Evolutionary conservation across 148 eudicot genomes (phyloP).

Genomic region (Hydrangea macrophylla): DNA sequence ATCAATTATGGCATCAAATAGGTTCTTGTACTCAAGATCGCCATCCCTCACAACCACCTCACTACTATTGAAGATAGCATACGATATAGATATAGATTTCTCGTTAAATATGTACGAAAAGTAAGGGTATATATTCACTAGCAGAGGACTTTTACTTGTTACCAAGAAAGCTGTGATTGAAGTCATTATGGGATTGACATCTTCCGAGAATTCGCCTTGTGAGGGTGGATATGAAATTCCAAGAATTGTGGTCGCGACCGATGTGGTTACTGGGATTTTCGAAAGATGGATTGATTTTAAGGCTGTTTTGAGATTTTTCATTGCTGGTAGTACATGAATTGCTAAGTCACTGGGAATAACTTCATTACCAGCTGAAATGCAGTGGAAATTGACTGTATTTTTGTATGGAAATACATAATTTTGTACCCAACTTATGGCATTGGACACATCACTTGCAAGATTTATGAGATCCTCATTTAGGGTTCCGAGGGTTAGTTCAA

Average conservation of each 20-base stretch:
- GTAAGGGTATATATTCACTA: conserved; percentile 23
- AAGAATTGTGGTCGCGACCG: conserved; percentile 6
- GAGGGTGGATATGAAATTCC: conserved; percentile 22
- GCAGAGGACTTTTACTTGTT: conserved; percentile 6
- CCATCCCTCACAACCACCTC: conserved; percentile 15
- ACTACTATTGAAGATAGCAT: conserved; percentile 9
- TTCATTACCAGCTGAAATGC: conserved; percentile 24
- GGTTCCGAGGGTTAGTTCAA: conserved; percentile 21
- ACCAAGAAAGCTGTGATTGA: conserved; percentile 9
- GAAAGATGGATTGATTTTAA: neutral
- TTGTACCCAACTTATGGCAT: conserved; percentile 16
- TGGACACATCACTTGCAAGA: conserved; percentile 4
- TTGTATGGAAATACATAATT: conserved; percentile 11
- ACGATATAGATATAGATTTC: neutral
- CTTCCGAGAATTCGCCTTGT: conserved; percentile 11
- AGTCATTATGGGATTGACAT: neutral
- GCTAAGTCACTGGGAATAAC: conserved; percentile 19
- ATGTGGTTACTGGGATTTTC: conserved; percentile 11
- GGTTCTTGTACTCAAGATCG: neutral
- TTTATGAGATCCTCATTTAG: conserved; percentile 18
- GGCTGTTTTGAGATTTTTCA: conserved; percentile 14
- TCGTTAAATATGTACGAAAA: conserved; percentile 10
- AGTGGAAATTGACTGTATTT: conserved; percentile 2
- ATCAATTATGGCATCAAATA: conserved; percentile 13
- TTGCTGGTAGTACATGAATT: conserved; percentile 10